Evolutionary conservation across 164 flowering plant species (phyloP), one percentile per base, ranked within the genome.

Genomic region (Platanus orientalis): DNA sequence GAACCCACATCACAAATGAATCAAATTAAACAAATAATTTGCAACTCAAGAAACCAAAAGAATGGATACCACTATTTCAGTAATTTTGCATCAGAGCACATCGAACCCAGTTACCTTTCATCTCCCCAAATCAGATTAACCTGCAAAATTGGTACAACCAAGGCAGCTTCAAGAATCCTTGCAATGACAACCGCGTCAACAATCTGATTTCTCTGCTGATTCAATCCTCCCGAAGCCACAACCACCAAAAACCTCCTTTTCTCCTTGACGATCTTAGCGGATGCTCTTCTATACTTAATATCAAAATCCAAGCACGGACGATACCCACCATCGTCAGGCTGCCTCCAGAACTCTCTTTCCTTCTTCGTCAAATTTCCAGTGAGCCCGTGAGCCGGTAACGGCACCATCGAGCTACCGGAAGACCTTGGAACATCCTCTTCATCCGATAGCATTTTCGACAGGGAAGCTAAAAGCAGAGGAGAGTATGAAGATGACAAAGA

Each of bases 161-260:
- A n/a, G n/a, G n/a, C n/a, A n/a, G n/a, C 86, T 56, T 61, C 79
- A 52, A 86, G 87, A 74, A 86, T 81, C 53, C 89, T 71, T 0
- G 89, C 87, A 10, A 86, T 65, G 19, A 86, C 78, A 20, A 86
- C 86, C 2, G 92, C 92, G 71, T 86, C 89, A n/a, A 78, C 73
- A 48, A 86, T 84, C 82, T 84, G 84, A 66, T 79, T 78, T 58
- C 80, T 76, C 82, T 79, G 84, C 71, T 84, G 89, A 50, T 82
- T 79, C 63, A 84, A 21, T 48, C 87, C 89, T 2, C 92, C 92
- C 0, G 84, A 70, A 34, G 71, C 89, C 36, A 82, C 80, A 51
- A 85, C 89, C 63, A 81, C 63, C 77, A 88, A 70, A 58, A 78
- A 85, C 77, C 76, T 78, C 66, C 69, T 73, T 60, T 73, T 82